Base-by-base conservation (phyloP, 73 alveolate genomes). In the Effrenium voratum region DNA sequence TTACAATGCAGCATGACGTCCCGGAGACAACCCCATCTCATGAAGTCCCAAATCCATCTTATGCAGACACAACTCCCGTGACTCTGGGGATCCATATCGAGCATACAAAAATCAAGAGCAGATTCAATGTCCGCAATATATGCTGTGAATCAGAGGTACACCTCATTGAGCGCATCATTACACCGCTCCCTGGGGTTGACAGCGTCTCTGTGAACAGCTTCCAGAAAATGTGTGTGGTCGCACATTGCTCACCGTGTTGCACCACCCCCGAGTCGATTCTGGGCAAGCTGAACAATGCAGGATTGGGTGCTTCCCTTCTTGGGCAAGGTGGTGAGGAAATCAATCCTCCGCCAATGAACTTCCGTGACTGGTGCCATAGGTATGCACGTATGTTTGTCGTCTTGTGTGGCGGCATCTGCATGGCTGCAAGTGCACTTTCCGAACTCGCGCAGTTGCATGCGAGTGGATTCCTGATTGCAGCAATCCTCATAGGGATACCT, bases 81-180 rank as follows among this genome's bases (percentile, higher is more conserved):
- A n/a, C n/a, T n/a, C n/a, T n/a, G n/a, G n/a, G n/a, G n/a, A n/a
- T n/a, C n/a, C n/a, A n/a, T 41, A 32, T 36, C 26, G 77, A 90
- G 13, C 97, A 90, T 40, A 16, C 38, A 22, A 16, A 40, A 43
- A 44, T 68, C 52, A 90, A 70, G 43, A 66, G 88, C 15, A 72
- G 97, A 8, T 90, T 90, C n/a, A 46, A 57, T 34, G 52, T 90
- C 50, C 97, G 97, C 88, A 90, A 90, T 57, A 68, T 90, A 10
- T 90, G 97, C 87, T 90, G 97, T 45, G 97, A 90, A 46, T 90
- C 97, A 36, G 97, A 90, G 55, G 97, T 90, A 13, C 97, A 87
- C 38, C 49, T 90, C 28, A 90, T 90, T 70, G 97, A 90, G 45
- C 72, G 97, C 70, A 90, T 90, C 10, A 75, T 90, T 36, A 44